Conservation (phyloP, 1,284 basidiomycete species). For the Rhizoctonia solani region DNA sequence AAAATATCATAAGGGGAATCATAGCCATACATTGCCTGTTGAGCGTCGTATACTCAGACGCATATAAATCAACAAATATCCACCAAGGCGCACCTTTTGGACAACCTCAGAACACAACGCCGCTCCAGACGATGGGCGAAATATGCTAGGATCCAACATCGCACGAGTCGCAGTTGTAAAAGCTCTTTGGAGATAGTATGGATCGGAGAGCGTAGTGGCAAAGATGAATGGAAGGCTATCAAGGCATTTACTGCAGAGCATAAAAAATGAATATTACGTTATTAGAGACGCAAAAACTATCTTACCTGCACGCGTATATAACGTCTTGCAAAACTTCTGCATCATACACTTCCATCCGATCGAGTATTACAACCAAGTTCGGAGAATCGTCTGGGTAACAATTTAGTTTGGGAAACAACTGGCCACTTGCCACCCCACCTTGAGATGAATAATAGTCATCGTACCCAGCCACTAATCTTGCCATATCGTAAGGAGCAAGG, state of each 20-base stretch:
- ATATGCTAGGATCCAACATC: constrained; percentile 15
- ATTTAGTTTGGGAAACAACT: not conserved
- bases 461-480: constrained; percentile 18
- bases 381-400: not conserved
- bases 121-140: not conserved
- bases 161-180: constrained; percentile 13
- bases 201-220: constrained; percentile 7
- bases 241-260: constrained; percentile 6
- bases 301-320: constrained; percentile 25
- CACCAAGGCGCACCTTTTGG: not conserved
- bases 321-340: constrained; percentile 12
- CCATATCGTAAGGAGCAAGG: constrained; percentile 25
- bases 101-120: constrained; percentile 1
- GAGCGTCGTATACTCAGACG: not conserved
- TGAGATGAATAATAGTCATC: constrained; percentile 18
- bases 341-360: constrained; percentile 11
- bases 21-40: not conserved
- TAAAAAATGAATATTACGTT: not conserved
- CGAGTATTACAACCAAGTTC: constrained; percentile 20
- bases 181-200: constrained; percentile 8
- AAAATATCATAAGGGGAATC: constrained; percentile 2
- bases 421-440: not conserved
- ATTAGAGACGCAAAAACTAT: not conserved
- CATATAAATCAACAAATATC: not conserved
- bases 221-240: constrained; percentile 21